Base-by-base conservation (phyloP, 208 protist genomes). In the Borovskyia barvae region DNA sequence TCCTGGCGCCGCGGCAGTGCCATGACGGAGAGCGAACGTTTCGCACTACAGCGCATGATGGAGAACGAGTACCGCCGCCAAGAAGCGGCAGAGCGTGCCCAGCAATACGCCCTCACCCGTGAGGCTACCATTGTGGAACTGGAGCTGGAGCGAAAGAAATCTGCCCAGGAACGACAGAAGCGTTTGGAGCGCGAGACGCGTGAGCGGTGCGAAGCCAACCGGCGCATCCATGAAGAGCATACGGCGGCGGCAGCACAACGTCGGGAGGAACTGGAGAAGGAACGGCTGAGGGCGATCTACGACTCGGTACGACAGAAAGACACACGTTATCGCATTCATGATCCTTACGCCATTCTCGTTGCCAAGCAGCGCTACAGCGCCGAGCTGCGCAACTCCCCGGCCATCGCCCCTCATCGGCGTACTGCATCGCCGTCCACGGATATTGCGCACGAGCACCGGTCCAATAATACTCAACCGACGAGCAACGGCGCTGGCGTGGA, bases 21-120 rank as follows among this genome's bases (percentile, higher is more conserved):
- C 36, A 62, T 90, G 48, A 82, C 80, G n/a, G 72, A 76, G 20
- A 75, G 53, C 2, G 80, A 90, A 65, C 32, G 40, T 5, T 14
- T 74, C 15, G 80, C 77, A 28, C 20, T 90, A 33, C 75, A 79
- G 30, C 48, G 60, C 12, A 87, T 93, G 82, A 55, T 75, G 46
- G 75, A 85, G 26, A 75, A 77, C 36, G 86, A 90, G 37, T 36
- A 45, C 20, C 76, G 72, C 24, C 86, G 74, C 5, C 43, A 69
- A 61, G 68, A 75, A 37, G 77, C 58, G 14, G 37, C 54, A 20
- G 64, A 64, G 26, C 80, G 81, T 19, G 61, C 66, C 14, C 41
- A 59, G 30, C 69, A 79, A 41, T 56, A 77, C 26, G 37, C 54
- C 14, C 50, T 50, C 20, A 56, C 66, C 20, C 65, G 72, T 14